Evolutionary conservation across 495 filamentous ascomycete species (phyloP).

Genomic region (Parathielavia hyrcaniae): DNA sequence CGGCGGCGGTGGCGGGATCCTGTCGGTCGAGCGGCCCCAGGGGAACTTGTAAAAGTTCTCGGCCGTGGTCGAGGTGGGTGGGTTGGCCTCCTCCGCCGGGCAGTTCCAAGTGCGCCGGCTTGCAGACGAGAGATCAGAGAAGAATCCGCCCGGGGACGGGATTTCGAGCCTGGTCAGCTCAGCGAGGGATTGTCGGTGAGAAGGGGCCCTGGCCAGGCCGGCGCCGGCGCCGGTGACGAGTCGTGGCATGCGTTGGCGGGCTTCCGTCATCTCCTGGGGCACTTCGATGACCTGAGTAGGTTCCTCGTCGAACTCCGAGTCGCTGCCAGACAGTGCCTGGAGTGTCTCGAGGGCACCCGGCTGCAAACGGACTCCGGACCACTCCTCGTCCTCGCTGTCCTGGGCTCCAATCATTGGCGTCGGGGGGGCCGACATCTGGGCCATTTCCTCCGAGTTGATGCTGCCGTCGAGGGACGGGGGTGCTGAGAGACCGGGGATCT

Average conservation of each 20-base stretch:
- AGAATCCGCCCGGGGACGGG: slow-evolving; percentile 86
- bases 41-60: slow-evolving; percentile 79
- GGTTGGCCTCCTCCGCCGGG: slow-evolving; percentile 41
- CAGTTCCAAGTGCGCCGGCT: slow-evolving; percentile 72
- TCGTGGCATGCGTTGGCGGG: slow-evolving; percentile 34
- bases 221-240: slow-evolving; percentile 33
- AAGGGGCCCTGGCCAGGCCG: slow-evolving; percentile 26
- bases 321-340: slow-evolving; percentile 61
- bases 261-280: slow-evolving; percentile 38
- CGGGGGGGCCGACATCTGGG: slow-evolving; percentile 66
- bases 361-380: slow-evolving; percentile 65
- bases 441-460: slow-evolving; percentile 76
- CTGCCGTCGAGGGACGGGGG: slow-evolving; percentile 87
- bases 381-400: slow-evolving; percentile 46
- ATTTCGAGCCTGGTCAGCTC: slow-evolving; percentile 68
- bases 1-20: slow-evolving; percentile 30
- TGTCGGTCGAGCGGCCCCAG: slow-evolving; percentile 46
- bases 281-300: slow-evolving; percentile 49
- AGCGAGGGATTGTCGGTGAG: slow-evolving; percentile 43
- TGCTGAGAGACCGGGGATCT: slow-evolving; percentile 66
- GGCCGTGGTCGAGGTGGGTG: slow-evolving; percentile 70
- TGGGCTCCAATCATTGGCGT: slow-evolving; percentile 66
- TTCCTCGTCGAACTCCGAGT: slow-evolving; percentile 44
- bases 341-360: slow-evolving; percentile 72
- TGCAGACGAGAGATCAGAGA: slow-evolving; percentile 66